A percentile compares a stretch with the other conserved stretches of the same genome.
These are phyloP conservation scores for Corymbia citriodora DNA, from an alignment of 441 rosid genomes.

Conservation along the genomic window DNA sequence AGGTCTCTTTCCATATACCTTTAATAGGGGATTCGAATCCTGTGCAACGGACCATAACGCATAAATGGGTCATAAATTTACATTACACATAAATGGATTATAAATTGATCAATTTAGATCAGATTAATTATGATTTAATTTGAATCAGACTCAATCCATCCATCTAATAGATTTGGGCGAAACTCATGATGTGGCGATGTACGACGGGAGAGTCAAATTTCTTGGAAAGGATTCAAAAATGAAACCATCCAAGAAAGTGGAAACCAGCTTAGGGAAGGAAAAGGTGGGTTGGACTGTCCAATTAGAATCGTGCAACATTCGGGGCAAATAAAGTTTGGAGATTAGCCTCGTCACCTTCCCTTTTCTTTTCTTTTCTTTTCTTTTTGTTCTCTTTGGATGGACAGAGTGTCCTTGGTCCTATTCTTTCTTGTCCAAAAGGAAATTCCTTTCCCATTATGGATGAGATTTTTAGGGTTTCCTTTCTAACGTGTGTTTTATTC, in stretches of 20 bases:
- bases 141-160: too few species aligned
- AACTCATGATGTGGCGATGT: background rate
- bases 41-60: too few species aligned
- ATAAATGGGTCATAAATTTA: too few species aligned
- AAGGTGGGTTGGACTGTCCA: background rate
- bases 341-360: background rate
- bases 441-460: background rate
- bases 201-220: background rate
- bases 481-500: background rate
- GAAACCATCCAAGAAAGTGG: background rate
- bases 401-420: background rate
- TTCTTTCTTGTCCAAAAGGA: background rate
- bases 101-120: too few species aligned
- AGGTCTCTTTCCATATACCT: background rate
- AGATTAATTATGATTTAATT: too few species aligned
- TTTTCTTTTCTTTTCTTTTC: too few species aligned
- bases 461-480: background rate
- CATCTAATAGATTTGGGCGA: background rate
- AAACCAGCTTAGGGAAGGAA: background rate
- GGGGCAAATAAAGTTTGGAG: background rate
- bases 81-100: too few species aligned
- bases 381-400: background rate
- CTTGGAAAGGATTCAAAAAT: background rate
- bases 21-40: background rate
- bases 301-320: background rate